Evolutionary conservation across 176 grass and related monocot species (phyloP).

Genomic region (Raddia guianensis): DNA sequence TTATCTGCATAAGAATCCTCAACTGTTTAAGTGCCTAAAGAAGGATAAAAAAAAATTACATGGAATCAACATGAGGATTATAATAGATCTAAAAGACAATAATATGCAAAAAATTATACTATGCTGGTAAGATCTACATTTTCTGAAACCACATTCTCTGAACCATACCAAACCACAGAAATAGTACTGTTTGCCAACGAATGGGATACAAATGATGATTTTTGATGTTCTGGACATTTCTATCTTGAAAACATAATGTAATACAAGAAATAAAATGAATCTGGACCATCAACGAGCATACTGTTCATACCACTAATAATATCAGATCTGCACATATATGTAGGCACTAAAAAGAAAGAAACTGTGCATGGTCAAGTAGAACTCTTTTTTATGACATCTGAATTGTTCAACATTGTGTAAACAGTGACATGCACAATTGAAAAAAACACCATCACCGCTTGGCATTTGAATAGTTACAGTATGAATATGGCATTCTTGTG

Average conservation of each 20-base stretch:
- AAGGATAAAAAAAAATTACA: neutral
- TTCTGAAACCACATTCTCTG: neutral
- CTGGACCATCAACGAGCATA: neutral
- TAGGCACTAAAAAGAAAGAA: neutral
- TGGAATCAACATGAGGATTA: neutral
- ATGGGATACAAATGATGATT: neutral
- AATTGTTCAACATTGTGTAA: constrained; percentile 1
- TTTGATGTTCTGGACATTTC: constrained; percentile 2
- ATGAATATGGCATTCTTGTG: neutral
- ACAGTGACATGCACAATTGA: neutral
- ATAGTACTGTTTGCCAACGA: neutral
- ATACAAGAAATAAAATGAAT: constrained; percentile 1
- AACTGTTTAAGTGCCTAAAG: neutral
- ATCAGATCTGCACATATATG: neutral
- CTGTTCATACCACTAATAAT: neutral
- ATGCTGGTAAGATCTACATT: neutral
- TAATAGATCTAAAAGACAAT: neutral
- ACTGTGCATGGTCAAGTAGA: neutral
- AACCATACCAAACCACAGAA: neutral
- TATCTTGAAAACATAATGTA: constrained; percentile 1
- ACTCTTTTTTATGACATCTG: neutral
- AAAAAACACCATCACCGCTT: neutral
- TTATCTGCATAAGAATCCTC: constrained; percentile 16
- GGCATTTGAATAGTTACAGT: constrained; percentile 10
- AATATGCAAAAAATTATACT: neutral